Percentiles rank a stretch among this genome's conserved stretches.
Conservation (phyloP, 331 rosid genomes). For the Prunus yedoensis region DNA sequence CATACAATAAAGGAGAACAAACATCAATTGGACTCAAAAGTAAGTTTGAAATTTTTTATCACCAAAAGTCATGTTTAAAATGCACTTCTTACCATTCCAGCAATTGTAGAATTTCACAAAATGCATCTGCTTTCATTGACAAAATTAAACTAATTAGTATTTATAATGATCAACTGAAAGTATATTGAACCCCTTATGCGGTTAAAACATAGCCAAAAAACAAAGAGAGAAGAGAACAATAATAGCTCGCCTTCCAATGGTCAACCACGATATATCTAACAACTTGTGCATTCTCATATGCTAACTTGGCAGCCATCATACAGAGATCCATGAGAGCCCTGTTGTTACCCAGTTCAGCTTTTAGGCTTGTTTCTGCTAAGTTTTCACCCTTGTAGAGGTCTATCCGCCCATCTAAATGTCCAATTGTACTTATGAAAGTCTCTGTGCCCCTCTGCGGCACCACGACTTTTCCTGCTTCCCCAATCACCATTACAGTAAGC, state of each 20-base stretch:
- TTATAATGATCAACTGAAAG: not conserved
- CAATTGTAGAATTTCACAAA: slow-evolving; percentile 50
- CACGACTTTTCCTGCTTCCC: slow-evolving; percentile 48
- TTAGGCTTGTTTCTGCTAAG: slow-evolving; percentile 16
- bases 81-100: slow-evolving; percentile 48
- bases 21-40: not conserved
- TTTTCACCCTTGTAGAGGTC: slow-evolving; percentile 36
- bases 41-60: not conserved
- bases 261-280: slow-evolving; percentile 42
- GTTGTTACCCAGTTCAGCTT: slow-evolving; percentile 37
- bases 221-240: not conserved
- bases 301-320: slow-evolving; percentile 74
- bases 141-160: slow-evolving; percentile 3
- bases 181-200: not conserved
- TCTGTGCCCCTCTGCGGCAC: slow-evolving; percentile 63
- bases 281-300: slow-evolving; percentile 66
- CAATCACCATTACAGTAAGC: not conserved
- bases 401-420: slow-evolving; percentile 58
- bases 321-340: slow-evolving; percentile 66
- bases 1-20: not conserved
- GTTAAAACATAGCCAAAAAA: not conserved
- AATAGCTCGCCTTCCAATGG: slow-evolving; percentile 69
- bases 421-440: slow-evolving; percentile 63
- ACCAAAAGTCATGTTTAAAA: slow-evolving; percentile 13
- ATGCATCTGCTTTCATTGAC: slow-evolving; percentile 44